phyloP scores from a whole-genome alignment of 805 yeast genomes.

The Barnettozyma californica region DNA sequence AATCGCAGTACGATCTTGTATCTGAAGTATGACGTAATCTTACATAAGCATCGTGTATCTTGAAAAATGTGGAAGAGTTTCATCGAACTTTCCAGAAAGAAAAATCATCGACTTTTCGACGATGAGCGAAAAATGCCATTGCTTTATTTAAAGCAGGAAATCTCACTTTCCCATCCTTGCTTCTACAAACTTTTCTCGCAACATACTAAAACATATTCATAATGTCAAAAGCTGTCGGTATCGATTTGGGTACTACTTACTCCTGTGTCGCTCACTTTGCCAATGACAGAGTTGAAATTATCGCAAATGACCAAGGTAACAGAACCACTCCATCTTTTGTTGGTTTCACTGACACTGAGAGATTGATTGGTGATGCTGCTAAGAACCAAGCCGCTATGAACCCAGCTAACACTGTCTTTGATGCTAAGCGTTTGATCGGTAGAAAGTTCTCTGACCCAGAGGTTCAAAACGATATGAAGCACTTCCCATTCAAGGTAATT shows the following conservation, averaged over 20 bases:
- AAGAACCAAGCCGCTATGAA: conserved; percentile 96
- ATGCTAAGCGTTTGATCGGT: conserved; percentile 91
- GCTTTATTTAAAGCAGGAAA: not conserved
- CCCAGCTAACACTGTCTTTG: conserved; percentile 86
- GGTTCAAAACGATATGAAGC: conserved; percentile 73
- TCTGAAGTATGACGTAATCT: not conserved
- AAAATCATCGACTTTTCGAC: conserved; percentile 5
- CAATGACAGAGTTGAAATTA: conserved; percentile 88
- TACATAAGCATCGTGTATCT: not conserved
- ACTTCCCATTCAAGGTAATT: conserved; percentile 76
- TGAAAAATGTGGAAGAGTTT: not conserved
- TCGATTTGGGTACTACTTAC: conserved; percentile 85
- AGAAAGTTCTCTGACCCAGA: conserved; percentile 77
- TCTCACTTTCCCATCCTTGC: not conserved
- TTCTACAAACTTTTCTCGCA: not conserved
- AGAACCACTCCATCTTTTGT: conserved; percentile 96
- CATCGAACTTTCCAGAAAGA: conserved; percentile 15
- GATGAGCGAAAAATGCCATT: not conserved
- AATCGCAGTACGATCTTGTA: no score
- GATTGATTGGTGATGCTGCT: conserved; percentile 38
- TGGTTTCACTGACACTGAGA: conserved; percentile 88
- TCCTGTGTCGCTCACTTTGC: conserved; percentile 95
- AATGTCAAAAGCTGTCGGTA: conserved; percentile 34
- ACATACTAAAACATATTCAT: conserved; percentile 4
- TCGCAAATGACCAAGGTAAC: conserved; percentile 98